Conservation (phyloP, 2,329 filamentous ascomycete genomes). For the Daldinia sp. region DNA sequence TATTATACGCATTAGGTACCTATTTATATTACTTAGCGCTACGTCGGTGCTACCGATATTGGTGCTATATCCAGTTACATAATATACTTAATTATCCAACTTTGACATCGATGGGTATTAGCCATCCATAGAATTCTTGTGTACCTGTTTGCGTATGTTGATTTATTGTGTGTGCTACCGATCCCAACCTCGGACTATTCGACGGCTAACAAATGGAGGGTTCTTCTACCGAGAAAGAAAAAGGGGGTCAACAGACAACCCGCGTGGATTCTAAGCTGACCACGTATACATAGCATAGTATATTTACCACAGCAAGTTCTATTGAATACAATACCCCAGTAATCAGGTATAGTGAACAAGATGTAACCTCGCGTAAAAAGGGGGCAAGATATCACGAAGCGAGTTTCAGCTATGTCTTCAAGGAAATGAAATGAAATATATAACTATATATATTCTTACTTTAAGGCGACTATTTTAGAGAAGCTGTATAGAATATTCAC, state of each 20-base stretch:
- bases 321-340: neutral
- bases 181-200: neutral
- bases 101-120: neutral
- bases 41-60: neutral
- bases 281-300: neutral
- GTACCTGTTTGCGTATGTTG: neutral
- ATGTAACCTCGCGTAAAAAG: neutral
- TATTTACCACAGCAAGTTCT: neutral
- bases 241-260: neutral
- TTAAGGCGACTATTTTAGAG: too few species aligned
- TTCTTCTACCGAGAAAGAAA: neutral
- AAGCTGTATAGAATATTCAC: too few species aligned
- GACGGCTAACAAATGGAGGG: neutral
- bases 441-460: too few species aligned
- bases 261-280: neutral
- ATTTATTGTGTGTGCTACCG: neutral
- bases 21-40: slow-evolving; percentile 14
- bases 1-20: slow-evolving; percentile 3
- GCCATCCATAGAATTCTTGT: neutral
- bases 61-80: slow-evolving; percentile 6
- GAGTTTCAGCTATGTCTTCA: neutral
- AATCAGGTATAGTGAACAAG: neutral
- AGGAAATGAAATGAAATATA: too few species aligned
- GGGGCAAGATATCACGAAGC: neutral
- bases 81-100: slow-evolving; percentile 18